Percentiles rank a stretch among this genome's conserved stretches.
phyloP scores from a whole-genome alignment of 2,329 filamentous ascomycete species.

The Fusarium keratoplasticum region DNA sequence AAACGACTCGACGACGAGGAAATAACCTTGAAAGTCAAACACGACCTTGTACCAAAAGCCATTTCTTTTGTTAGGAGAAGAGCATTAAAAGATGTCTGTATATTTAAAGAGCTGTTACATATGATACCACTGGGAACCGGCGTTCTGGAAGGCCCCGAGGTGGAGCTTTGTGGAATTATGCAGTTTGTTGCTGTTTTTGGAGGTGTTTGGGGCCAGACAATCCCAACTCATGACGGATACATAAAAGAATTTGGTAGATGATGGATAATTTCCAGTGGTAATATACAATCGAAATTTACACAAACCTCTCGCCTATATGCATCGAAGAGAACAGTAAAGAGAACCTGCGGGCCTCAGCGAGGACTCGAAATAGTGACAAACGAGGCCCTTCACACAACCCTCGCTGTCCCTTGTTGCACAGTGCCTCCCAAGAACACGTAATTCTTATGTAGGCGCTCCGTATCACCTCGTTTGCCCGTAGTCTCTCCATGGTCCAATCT shows the following conservation, averaged over 20 bases:
- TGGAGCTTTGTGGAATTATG: not conserved
- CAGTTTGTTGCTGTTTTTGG: conserved; percentile 6
- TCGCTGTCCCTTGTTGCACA: not conserved
- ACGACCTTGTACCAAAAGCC: conserved; percentile 3
- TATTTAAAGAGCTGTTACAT: not conserved
- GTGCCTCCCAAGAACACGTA: not conserved
- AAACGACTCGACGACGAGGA: not conserved
- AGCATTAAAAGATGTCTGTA: not conserved
- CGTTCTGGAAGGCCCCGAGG: conserved; percentile 1
- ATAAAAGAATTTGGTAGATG: not conserved
- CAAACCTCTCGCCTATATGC: not conserved
- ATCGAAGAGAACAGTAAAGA: not conserved
- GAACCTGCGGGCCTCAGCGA: not conserved
- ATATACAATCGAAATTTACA: not conserved
- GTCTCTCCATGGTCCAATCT: conserved; percentile 6
- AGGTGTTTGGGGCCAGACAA: conserved; percentile 1
- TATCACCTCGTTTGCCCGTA: not conserved
- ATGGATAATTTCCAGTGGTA: conserved; percentile 17
- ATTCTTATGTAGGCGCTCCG: conserved; percentile 2
- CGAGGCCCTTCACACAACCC: not conserved
- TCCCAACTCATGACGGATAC: conserved; percentile 25
- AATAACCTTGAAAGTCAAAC: not conserved
- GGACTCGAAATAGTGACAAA: not conserved
- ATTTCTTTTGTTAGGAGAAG: conserved; percentile 1
- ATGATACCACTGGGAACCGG: conserved; percentile 25